Evolutionary conservation across 129 eudicot species (phyloP).

Genomic region (Chrysanthemum makinoi): DNA sequence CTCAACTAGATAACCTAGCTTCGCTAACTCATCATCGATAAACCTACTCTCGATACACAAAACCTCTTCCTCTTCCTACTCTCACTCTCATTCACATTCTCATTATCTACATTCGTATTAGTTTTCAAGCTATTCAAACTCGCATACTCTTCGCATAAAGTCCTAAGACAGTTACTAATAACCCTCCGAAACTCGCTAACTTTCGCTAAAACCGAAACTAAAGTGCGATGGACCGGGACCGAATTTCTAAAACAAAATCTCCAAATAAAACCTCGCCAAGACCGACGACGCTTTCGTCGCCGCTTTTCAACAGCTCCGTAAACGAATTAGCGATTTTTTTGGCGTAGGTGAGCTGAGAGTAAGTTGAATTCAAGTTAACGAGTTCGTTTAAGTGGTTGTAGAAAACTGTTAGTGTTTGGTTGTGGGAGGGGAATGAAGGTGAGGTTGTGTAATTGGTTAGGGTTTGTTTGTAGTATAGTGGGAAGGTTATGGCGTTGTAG

Average conservation of each 20-base stretch:
- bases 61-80: slow-evolving; percentile 70
- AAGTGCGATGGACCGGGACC: slow-evolving; percentile 62
- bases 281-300: slow-evolving; percentile 35
- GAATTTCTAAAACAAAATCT: slow-evolving; percentile 83
- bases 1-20: slow-evolving; percentile 82
- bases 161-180: slow-evolving; percentile 49
- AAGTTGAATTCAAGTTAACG: slow-evolving; percentile 70
- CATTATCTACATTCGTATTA: slow-evolving; percentile 20
- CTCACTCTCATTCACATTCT: slow-evolving; percentile 33
- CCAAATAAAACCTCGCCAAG: slow-evolving; percentile 62
- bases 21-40: slow-evolving; percentile 89
- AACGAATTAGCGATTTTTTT: slow-evolving; percentile 65
- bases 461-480: slow-evolving; percentile 53
- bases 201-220: slow-evolving; percentile 69
- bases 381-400: slow-evolving; percentile 50
- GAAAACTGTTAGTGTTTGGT: slow-evolving; percentile 22
- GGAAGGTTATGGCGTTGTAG: slow-evolving; percentile 77
- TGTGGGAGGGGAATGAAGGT: slow-evolving; percentile 3
- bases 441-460: slow-evolving; percentile 30
- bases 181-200: slow-evolving; percentile 38
- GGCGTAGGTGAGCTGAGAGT: slow-evolving; percentile 67
- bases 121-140: too few species aligned
- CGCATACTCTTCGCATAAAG: slow-evolving; percentile 68
- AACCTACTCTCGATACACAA: slow-evolving; percentile 70
- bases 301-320: slow-evolving; percentile 40